A percentile compares a stretch with the other conserved stretches of the same genome.
phyloP scores from a whole-genome alignment of 495 filamentous ascomycete genomes.

The Penicillium atrosanguineum region DNA sequence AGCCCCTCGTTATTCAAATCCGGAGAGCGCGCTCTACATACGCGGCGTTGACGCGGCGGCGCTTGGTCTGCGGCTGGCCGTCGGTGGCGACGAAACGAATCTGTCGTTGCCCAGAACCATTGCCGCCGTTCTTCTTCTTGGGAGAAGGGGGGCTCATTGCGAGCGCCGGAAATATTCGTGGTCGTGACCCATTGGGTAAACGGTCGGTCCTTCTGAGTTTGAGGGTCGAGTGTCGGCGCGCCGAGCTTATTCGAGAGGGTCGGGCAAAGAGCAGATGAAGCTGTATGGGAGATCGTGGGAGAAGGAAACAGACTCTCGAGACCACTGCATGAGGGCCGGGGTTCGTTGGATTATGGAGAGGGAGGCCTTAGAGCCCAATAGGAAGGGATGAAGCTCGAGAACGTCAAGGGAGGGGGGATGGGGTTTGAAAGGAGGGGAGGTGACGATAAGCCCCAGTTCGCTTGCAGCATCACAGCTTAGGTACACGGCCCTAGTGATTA shows the following conservation, averaged over 20 bases:
- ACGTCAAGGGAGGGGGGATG: not conserved
- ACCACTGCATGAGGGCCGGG: constrained; percentile 23
- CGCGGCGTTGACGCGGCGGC: constrained; percentile 78
- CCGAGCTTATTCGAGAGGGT: constrained; percentile 2
- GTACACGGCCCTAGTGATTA: not conserved
- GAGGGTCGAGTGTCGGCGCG: constrained; percentile 1
- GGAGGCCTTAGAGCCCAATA: constrained; percentile 21
- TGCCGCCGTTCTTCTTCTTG: constrained; percentile 41
- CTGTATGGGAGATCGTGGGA: constrained; percentile 15
- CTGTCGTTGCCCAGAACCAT: constrained; percentile 40
- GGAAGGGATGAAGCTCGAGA: constrained; percentile 12
- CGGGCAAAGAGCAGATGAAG: constrained; percentile 13
- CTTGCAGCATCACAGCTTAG: not conserved
- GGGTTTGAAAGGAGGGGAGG: not conserved
- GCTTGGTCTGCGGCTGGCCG: constrained; percentile 76
- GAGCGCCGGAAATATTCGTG: constrained; percentile 41
- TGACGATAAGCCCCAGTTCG: not conserved
- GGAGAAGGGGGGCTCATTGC: constrained; percentile 48
- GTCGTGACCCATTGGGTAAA: constrained; percentile 41
- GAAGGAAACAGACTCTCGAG: constrained; percentile 8
- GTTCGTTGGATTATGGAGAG: constrained; percentile 1
- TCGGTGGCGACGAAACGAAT: constrained; percentile 82
- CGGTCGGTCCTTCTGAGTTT: not conserved
- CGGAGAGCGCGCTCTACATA: constrained; percentile 42
- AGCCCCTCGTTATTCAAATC: constrained; percentile 16